Conservation (phyloP, 768 basidiomycete species). For the Gymnopilus junonius region DNA sequence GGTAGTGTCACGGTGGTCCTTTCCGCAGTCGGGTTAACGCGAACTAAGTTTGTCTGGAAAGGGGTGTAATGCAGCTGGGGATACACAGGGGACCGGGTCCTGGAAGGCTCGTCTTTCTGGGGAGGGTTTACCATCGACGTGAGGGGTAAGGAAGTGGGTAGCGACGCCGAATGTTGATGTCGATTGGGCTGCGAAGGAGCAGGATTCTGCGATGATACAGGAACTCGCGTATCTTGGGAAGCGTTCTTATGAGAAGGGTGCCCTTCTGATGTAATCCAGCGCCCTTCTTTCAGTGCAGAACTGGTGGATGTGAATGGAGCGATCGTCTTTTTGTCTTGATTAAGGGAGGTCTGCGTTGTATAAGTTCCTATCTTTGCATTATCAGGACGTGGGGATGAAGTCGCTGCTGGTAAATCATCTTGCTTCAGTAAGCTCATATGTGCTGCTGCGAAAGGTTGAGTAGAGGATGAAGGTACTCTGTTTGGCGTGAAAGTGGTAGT, state of each 20-base stretch:
- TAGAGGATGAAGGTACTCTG: conserved; percentile 6
- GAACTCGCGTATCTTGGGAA: conserved; percentile 3
- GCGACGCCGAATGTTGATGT: conserved; percentile 42
- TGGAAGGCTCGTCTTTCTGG: conserved; percentile 5
- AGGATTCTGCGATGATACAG: conserved; percentile 3
- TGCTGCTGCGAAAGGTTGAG: neutral
- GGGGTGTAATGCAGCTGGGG: neutral
- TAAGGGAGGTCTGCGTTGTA: neutral
- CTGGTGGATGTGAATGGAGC: neutral
- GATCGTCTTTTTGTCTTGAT: conserved; percentile 1
- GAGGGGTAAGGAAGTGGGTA: conserved; percentile 29
- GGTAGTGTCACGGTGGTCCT: conserved; percentile 24
- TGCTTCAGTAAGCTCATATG: neutral
- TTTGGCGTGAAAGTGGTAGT: neutral
- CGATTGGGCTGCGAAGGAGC: conserved; percentile 15
- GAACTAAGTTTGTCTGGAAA: conserved; percentile 6
- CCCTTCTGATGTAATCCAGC: neutral
- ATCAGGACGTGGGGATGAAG: neutral
- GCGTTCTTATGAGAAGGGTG: neutral
- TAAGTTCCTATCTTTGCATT: neutral
- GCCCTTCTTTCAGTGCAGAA: neutral
- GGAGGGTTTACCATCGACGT: neutral
- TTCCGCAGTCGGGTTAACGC: conserved; percentile 8
- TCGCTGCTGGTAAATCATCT: neutral
- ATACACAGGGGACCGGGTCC: conserved; percentile 16